Evolutionary conservation across 1,139 yeast species (phyloP), one percentile per base, ranked within the genome.

Genomic region (Protomyces lactucae-debilis): DNA sequence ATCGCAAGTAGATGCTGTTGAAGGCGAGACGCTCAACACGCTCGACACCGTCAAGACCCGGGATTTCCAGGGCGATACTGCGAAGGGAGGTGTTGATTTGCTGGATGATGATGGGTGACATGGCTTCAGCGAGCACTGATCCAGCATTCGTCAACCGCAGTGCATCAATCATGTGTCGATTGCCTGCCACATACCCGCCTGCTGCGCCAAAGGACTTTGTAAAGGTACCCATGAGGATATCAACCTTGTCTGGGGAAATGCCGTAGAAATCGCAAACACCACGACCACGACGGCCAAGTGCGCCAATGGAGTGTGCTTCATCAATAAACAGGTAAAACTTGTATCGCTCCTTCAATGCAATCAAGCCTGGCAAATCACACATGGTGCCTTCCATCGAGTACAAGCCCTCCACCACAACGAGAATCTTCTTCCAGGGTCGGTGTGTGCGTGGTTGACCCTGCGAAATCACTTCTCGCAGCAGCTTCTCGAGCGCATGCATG

Each of bases 131-230:
- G 73, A 91, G 88, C 59, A 79, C 81, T 69, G 86, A 84, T 55
- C 93, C 87, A 69, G 90, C 82, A 72, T 89, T 85, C 71, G 83
- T 85, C 56, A 88, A 71, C 76, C 93, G 85, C 67, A 93, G 78
- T 71, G 86, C 82, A 71, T 90, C 92, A 65, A 92, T 87, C 55
- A 89, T 77, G 60, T 76, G 77, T 72, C 84, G 82, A 69, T 82
- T 81, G 61, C 87, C 95, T 25, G 97, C 95, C 69, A 93, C 80
- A 74, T 93, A 93, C 57, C 99, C 99, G 73, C 99, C 99, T 56
- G 98, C 91, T 36, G 99, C 98, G 73, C 99, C 99, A 76, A 93
- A 93, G 4, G 97, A 90, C 77, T 93, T 93, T 64, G 99, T 95
- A 66, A 95, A 83, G 8, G 99, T 93, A 60, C 99, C 99, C 99